Evolutionary conservation across 2,329 filamentous ascomycete genomes (phyloP).

Genomic region (Trichoderma aggressivum): DNA sequence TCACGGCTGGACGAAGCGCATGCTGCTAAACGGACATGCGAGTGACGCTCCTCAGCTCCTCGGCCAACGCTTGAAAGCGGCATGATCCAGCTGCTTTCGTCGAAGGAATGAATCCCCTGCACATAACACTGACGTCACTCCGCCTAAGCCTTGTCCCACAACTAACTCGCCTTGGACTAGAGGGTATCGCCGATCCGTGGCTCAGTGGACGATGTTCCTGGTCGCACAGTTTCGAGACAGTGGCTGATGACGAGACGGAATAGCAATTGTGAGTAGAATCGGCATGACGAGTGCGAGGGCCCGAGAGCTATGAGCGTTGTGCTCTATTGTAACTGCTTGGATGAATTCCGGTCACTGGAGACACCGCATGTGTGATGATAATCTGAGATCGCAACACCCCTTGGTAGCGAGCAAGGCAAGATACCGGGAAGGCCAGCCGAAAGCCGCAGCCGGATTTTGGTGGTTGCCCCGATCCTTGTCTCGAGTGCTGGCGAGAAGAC

Average conservation of each 20-base stretch:
- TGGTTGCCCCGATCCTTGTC: conserved; percentile 2
- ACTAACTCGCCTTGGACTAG: neutral
- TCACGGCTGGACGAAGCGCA: neutral
- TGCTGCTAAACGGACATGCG: neutral
- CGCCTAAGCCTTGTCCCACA: conserved; percentile 1
- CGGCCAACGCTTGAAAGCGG: neutral
- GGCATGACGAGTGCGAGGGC: neutral
- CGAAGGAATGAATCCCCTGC: conserved; percentile 1
- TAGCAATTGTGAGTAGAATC: neutral
- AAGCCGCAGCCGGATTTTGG: neutral
- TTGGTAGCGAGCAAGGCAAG: neutral
- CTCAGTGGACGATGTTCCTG: neutral
- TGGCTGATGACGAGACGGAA: neutral
- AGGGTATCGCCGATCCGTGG: conserved; percentile 4
- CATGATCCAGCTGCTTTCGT: conserved; percentile 2
- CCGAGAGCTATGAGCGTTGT: neutral
- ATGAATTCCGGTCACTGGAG: neutral
- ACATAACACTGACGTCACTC: conserved; percentile 4
- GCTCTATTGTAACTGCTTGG: neutral
- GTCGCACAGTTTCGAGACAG: conserved; percentile 7
- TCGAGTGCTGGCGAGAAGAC: neutral
- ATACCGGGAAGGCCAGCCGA: neutral
- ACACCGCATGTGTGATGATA: neutral
- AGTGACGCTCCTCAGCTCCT: neutral
- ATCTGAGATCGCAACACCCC: neutral